phyloP scores from a whole-genome alignment of 73 alveolate species.

The Paramecium sonneborni region DNA sequence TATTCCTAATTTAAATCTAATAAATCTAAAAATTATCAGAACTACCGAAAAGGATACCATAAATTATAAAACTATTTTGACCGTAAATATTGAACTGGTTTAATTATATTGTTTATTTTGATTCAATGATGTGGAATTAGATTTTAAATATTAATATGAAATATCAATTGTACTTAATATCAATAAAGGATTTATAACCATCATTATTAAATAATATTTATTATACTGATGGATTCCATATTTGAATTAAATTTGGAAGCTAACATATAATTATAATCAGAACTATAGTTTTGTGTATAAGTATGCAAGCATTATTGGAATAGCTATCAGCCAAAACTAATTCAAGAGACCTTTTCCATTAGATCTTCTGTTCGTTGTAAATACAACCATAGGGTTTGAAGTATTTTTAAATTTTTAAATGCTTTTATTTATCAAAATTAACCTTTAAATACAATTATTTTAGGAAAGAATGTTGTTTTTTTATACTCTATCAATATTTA shows the following conservation, averaged over 20 bases:
- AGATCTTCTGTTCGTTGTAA: not conserved
- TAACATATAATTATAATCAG: not conserved
- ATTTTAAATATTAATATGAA: too few relatives aligned
- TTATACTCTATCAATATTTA: not conserved
- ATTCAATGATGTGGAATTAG: too few relatives aligned
- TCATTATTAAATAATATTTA: not conserved
- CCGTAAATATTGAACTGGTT: too few relatives aligned
- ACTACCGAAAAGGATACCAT: not conserved
- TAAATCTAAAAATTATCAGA: too few relatives aligned
- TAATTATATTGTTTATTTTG: not conserved
- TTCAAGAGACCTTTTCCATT: not conserved
- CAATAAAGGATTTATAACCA: not conserved
- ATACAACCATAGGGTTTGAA: not conserved
- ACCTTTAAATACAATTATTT: not conserved
- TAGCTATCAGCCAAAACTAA: not conserved
- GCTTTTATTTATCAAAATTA: not conserved
- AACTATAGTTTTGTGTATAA: not conserved
- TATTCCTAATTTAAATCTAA: too few relatives aligned
- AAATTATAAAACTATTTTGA: not conserved
- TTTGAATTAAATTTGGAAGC: not conserved
- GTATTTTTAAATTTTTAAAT: not conserved
- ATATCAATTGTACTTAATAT: too few relatives aligned
- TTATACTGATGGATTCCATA: too few relatives aligned
- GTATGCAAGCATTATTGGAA: not conserved
- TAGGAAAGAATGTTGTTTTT: not conserved